Evolutionary conservation across 495 filamentous ascomycete genomes (phyloP).

Genomic region (Hypoxylon fuscum): DNA sequence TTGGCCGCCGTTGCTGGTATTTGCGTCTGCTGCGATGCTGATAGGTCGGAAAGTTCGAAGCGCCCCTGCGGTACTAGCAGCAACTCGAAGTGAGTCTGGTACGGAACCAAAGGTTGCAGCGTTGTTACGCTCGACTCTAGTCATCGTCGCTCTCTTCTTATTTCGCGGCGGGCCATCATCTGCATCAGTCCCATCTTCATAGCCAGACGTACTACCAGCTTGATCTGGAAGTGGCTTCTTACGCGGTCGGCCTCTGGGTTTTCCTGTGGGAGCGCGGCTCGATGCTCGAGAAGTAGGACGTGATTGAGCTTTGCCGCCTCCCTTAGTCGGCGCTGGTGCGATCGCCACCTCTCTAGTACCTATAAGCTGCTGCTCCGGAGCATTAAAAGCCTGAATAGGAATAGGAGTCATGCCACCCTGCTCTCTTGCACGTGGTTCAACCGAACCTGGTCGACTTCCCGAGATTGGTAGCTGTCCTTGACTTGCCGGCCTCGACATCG

Average conservation of each 20-base stretch:
- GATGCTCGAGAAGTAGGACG: slow-evolving; percentile 55
- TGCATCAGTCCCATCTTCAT: slow-evolving; percentile 75
- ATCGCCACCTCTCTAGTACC: slow-evolving; percentile 15
- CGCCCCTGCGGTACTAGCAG: slow-evolving; percentile 86
- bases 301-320: slow-evolving; percentile 41
- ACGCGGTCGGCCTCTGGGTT: slow-evolving; percentile 57
- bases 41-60: slow-evolving; percentile 85
- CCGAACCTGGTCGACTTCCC: slow-evolving; percentile 34
- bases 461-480: slow-evolving; percentile 17
- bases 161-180: slow-evolving; percentile 58
- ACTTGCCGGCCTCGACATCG: neutral
- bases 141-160: slow-evolving; percentile 79
- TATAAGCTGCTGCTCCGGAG: slow-evolving; percentile 22
- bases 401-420: neutral
- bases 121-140: slow-evolving; percentile 71
- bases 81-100: slow-evolving; percentile 83
- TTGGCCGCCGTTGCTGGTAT: slow-evolving; percentile 65
- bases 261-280: slow-evolving; percentile 51
- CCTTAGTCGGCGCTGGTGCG: slow-evolving; percentile 26
- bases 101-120: slow-evolving; percentile 74
- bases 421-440: slow-evolving; percentile 30
- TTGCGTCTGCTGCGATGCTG: slow-evolving; percentile 62
- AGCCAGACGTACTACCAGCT: slow-evolving; percentile 70
- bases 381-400: slow-evolving; percentile 13
- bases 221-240: slow-evolving; percentile 52